Evolutionary conservation across 768 basidiomycete genomes (phyloP), one percentile per base, ranked within the genome.

Genomic region (Chalciporus pseudorubinellus): DNA sequence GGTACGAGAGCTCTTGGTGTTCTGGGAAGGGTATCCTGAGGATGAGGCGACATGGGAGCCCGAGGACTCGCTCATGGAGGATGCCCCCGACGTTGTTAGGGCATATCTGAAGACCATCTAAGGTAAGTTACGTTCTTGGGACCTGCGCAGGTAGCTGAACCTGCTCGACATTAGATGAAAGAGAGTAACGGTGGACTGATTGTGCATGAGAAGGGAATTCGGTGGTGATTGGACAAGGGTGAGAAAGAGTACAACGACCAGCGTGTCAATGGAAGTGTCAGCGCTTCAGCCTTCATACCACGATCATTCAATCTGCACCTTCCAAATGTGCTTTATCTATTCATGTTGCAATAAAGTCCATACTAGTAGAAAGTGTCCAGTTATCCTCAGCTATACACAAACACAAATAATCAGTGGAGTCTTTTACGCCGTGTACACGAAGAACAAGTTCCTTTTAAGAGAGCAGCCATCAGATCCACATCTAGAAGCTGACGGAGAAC

Each of bases 1-100:
- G 16, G 64, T 64, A 9, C 56, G 67, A 38, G 71, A 81, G 50
- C 83, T 77, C 53, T 57, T 67, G 40, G 78, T 86, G 14, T 70
- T 71, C 51, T 86, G 84, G 84, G 63, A 67, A 33, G 82, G 83
- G 0, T 86, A 84, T 59, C 44, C 71, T 0, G 69, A 72, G 6
- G 62, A 67, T 1, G 75, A 79, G 21, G 80, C 76, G 10, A 81
- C 83, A 24, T 85, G 84, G 84, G 83, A 85, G 58, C 76, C 75
- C 10, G 77, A 77, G 57, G 48, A 41, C 8, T 62, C 62, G 4
- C 70, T 86, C 28, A 40, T 68, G 51, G 67, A 75, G 43, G 84
- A 85, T 63, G 79, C 79, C 8, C 80, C 82, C 0, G 33, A 28
- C 0, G 58, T 68, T 0, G 70, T 86, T 28, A 52, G 65, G 39